Conservation (phyloP, 495 filamentous ascomycete species). For the Astrocystis sublimbata region DNA sequence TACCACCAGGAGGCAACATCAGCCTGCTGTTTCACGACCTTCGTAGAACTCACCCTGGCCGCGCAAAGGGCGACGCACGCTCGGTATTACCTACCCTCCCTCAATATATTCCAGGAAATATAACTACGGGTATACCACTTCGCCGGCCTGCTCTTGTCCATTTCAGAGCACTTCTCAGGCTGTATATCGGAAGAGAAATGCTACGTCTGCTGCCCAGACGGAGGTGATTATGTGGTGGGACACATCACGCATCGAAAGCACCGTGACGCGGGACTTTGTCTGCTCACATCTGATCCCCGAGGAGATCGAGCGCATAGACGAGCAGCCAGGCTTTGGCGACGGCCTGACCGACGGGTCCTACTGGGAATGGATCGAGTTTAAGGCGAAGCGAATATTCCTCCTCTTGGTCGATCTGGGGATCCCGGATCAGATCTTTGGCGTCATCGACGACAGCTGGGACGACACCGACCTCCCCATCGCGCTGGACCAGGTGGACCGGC, state of each 20-base stretch:
- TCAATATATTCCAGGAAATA: background rate
- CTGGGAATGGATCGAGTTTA: constrained; percentile 80
- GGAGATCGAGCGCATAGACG: constrained; percentile 65
- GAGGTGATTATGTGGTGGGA: constrained; percentile 71
- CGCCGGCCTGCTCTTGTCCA: background rate
- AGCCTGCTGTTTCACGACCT: constrained; percentile 11
- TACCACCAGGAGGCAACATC: constrained; percentile 9
- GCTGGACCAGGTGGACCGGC: constrained; percentile 65
- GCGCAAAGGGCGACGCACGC: background rate
- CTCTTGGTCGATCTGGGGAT: constrained; percentile 77
- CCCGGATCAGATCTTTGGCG: constrained; percentile 80
- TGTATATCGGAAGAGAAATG: constrained; percentile 26
- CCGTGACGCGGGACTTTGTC: constrained; percentile 70
- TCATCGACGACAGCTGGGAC: constrained; percentile 84
- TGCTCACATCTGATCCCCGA: constrained; percentile 64
- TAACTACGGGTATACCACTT: constrained; percentile 3
- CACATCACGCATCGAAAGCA: constrained; percentile 70
- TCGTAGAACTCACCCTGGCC: constrained; percentile 1
- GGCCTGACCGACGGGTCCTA: constrained; percentile 88
- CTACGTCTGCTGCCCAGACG: constrained; percentile 25
- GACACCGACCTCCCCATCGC: constrained; percentile 85
- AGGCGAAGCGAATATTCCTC: constrained; percentile 77
- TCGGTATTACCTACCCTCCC: background rate
- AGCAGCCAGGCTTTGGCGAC: constrained; percentile 77
- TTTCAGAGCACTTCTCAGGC: background rate